These are phyloP conservation scores for Emergomyces pasteurianus DNA, from an alignment of 2,329 filamentous ascomycete genomes.

Conservation along the genomic window DNA sequence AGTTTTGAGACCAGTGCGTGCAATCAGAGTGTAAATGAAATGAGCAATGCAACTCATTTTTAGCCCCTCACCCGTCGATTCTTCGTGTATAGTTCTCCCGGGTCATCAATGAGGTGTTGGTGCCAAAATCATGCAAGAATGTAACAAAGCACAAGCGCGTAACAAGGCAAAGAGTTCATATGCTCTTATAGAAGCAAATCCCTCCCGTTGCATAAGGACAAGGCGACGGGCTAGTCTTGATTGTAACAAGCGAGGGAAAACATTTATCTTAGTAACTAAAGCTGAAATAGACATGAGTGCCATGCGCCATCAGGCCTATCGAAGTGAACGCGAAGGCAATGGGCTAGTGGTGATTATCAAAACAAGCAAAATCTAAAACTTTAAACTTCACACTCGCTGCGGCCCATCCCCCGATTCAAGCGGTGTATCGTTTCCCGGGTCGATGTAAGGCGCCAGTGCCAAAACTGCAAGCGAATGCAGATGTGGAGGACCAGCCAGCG, in stretches of 20 bases:
- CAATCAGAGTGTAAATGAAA: background rate
- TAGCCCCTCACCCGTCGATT: background rate
- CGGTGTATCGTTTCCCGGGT: too few relatives aligned
- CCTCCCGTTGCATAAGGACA: background rate
- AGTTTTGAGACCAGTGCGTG: background rate
- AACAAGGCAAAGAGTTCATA: too few relatives aligned
- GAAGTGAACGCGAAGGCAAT: too few relatives aligned
- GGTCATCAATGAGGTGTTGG: background rate
- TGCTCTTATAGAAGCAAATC: background rate
- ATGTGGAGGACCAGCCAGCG: too few relatives aligned
- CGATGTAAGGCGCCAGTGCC: too few relatives aligned
- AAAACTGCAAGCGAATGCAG: too few relatives aligned
- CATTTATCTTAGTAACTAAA: too few relatives aligned
- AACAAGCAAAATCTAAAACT: background rate
- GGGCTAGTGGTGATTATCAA: too few relatives aligned
- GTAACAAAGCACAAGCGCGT: background rate
- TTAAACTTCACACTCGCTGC: background rate
- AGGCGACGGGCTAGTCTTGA: too few relatives aligned
- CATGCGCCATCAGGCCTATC: too few relatives aligned
- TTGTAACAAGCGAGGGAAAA: too few relatives aligned
- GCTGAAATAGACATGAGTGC: too few relatives aligned
- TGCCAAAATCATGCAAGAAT: background rate
- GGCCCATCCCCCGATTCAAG: background rate
- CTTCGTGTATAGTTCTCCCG: background rate
- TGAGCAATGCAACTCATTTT: background rate